These are phyloP conservation scores for Chaetomiaceae sp. DNA, from an alignment of 2,329 filamentous ascomycete genomes.

Conservation along the genomic window DNA sequence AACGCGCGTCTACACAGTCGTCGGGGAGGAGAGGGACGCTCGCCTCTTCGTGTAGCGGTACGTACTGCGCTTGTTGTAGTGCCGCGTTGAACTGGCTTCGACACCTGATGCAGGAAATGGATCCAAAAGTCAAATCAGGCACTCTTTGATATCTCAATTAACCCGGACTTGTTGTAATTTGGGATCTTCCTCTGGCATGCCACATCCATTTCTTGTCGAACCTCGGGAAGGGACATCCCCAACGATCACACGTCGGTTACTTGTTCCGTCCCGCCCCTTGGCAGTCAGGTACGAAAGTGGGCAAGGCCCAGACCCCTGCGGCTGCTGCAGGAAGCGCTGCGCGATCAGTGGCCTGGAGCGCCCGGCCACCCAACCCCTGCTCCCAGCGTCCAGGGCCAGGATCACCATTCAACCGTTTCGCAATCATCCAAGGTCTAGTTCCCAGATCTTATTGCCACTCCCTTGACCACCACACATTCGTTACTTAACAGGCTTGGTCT, in stretches of 20 bases:
- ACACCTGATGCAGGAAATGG: too few relatives aligned
- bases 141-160: too few relatives aligned
- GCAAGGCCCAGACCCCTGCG: slow-evolving; percentile 18
- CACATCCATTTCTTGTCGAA: slow-evolving; percentile 3
- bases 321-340: slow-evolving; percentile 17
- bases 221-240: slow-evolving; percentile 2
- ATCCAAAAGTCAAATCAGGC: too few relatives aligned
- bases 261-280: slow-evolving; percentile 12
- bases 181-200: neutral
- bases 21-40: too few relatives aligned
- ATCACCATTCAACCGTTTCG: slow-evolving; percentile 27
- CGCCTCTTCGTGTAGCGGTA: too few relatives aligned
- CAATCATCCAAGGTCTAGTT: slow-evolving; percentile 14
- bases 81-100: too few relatives aligned
- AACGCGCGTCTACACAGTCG: slow-evolving; percentile 16
- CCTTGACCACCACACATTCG: neutral
- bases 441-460: slow-evolving; percentile 17
- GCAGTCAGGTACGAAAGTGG: slow-evolving; percentile 2
- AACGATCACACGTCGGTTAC: slow-evolving; percentile 17
- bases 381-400: slow-evolving; percentile 18
- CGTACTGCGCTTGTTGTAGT: too few relatives aligned
- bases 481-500: slow-evolving; percentile 18
- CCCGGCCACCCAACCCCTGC: slow-evolving; percentile 12
- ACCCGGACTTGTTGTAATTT: neutral
- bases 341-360: slow-evolving; percentile 15